A percentile compares a stretch with the other conserved stretches of the same genome.
These are phyloP conservation scores for Blastocystis sp. DNA, from an alignment of 352 stramenopile genomes.

Conservation along the genomic window DNA sequence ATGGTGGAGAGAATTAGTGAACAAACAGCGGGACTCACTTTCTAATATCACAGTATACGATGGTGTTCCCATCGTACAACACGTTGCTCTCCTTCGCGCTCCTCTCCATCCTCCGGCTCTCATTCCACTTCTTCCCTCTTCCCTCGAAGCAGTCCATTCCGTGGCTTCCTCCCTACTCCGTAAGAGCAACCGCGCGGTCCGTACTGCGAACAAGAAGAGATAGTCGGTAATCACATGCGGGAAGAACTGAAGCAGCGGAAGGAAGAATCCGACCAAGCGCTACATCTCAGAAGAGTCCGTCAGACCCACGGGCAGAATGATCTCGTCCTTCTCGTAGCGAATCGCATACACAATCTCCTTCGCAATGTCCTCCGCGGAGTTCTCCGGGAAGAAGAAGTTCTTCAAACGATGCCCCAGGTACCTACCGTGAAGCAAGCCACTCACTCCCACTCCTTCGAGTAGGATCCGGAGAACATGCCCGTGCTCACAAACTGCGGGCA, in stretches of 20 bases:
- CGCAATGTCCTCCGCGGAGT: constrained; percentile 40
- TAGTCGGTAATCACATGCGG: constrained; percentile 53
- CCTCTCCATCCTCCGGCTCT: not conserved
- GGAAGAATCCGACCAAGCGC: not conserved
- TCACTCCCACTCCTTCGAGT: not conserved
- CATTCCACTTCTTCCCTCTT: constrained; percentile 61
- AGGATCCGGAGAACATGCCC: constrained; percentile 22
- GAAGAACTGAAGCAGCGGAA: constrained; percentile 34
- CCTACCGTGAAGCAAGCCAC: not conserved
- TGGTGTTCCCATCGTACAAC: too few relatives aligned
- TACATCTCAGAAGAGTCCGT: not conserved
- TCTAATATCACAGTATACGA: constrained; percentile 16
- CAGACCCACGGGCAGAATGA: constrained; percentile 18
- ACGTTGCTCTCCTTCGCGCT: not conserved
- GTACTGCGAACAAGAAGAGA: constrained; percentile 44
- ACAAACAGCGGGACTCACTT: constrained; percentile 1
- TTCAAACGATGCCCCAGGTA: constrained; percentile 27
- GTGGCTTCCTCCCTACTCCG: constrained; percentile 16
- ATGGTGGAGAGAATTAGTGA: constrained; percentile 16
- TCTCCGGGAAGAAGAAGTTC: constrained; percentile 43
- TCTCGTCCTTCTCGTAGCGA: constrained; percentile 53
- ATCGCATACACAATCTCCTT: constrained; percentile 47
- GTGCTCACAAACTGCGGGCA: constrained; percentile 41
- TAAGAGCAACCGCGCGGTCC: not conserved
- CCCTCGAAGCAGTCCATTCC: constrained; percentile 62